These are phyloP conservation scores for Dichotomocladium elegans DNA, from an alignment of 371 early-diverging fungal species.

Conservation along the genomic window DNA sequence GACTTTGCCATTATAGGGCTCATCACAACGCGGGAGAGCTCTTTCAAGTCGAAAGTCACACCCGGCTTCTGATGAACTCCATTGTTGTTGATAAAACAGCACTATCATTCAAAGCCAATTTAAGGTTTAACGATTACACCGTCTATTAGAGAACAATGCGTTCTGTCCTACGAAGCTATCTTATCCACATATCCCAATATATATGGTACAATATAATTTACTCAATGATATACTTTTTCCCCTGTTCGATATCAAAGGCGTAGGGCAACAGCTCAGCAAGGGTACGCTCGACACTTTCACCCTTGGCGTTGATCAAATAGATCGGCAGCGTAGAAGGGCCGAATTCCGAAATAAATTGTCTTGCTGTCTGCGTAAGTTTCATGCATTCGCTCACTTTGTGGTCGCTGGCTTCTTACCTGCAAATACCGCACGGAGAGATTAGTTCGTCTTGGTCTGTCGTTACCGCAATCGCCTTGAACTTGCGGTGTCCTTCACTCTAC, in stretches of 20 bases:
- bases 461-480: slow-evolving; percentile 65
- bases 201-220: too few species aligned
- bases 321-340: slow-evolving; percentile 56
- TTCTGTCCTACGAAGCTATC: too few species aligned
- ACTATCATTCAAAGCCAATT: too few species aligned
- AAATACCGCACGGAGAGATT: slow-evolving; percentile 78
- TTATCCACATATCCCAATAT: too few species aligned
- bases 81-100: too few species aligned
- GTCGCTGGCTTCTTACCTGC: slow-evolving; percentile 44
- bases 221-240: slow-evolving; percentile 11
- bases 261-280: slow-evolving; percentile 61
- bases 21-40: too few species aligned
- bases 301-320: slow-evolving; percentile 50
- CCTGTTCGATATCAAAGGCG: slow-evolving; percentile 59
- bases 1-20: too few species aligned
- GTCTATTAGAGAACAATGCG: too few species aligned
- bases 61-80: too few species aligned
- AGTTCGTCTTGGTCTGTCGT: slow-evolving; percentile 53
- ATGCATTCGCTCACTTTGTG: background rate
- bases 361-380: slow-evolving; percentile 8
- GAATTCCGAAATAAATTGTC: slow-evolving; percentile 82
- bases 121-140: too few species aligned
- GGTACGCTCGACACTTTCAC: slow-evolving; percentile 40
- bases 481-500: slow-evolving; percentile 68
- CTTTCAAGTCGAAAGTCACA: too few species aligned